Base-by-base conservation (phyloP, 345 rosid species). In the Citrus maxima region DNA sequence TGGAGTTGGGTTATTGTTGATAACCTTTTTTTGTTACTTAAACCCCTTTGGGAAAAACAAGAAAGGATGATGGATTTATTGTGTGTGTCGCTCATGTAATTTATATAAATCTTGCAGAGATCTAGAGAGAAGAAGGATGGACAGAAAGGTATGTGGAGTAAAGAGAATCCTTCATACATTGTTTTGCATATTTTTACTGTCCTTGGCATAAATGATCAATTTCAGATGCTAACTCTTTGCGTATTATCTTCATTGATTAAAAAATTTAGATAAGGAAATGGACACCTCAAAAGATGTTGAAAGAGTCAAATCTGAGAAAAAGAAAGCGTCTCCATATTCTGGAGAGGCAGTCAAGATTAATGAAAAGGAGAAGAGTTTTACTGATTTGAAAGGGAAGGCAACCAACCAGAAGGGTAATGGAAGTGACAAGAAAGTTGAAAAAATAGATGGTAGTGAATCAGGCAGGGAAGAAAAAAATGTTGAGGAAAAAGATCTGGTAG, bases 61-160 rank as follows among this genome's bases (percentile, higher is more conserved):
- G 78, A 80, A 54, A 69, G n/a, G 71, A 73, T 75, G 40, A 67
- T 64, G 67, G 30, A 38, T 70, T 59, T 59, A 19, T 21, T 63
- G 4, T 24, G 6, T 74, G 35, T 59, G 62, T 61, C 14, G 21
- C 81, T 74, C 54, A 71, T 78, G 7, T 76, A 19, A 18, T 67
- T 35, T 77, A 38, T 75, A 40, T 64, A 49, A 21, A 73, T 69
- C 68, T 80, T 81, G 71, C 93, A 91, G 96, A 89, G 78, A 78
- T 77, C 82, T 8, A 84, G 76, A 73, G 92, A 89, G 79, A 86
- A 82, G 83, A 88, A 87, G 83, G 91, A 89, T 77, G 88, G 78
- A 51, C 62, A 66, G 22, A 89, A 90, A 90, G 96, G 96, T 92
- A 79, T 80, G 73, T 81, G 28, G 58, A 64, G 63, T 76, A 49